Percentiles rank a stretch among this genome's conserved stretches.
Evolutionary conservation across 306 rosid genomes (phyloP).

Genomic region (Begonia peltatifolia): DNA sequence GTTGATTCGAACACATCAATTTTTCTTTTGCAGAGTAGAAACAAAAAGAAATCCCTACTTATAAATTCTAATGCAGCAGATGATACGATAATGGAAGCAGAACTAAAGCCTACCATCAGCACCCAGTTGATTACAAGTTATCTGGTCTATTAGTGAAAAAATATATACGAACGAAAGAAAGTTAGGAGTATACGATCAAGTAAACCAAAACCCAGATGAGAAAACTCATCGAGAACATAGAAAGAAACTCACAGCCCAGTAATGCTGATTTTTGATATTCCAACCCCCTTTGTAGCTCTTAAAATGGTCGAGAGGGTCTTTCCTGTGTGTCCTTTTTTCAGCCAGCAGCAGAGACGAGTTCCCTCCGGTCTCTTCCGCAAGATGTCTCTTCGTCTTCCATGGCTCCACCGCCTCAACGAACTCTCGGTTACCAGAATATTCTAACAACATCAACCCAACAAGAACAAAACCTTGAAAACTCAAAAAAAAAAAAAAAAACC

Average conservation of each 20-base stretch:
- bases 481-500: too few species aligned
- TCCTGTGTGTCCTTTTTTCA: conserved; percentile 30
- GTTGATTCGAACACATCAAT: too few species aligned
- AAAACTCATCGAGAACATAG: background rate
- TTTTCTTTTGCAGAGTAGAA: too few species aligned
- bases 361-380: conserved; percentile 12
- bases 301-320: conserved; percentile 31
- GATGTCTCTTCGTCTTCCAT: conserved; percentile 43
- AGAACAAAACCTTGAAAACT: background rate
- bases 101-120: too few species aligned
- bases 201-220: background rate
- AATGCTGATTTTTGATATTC: conserved; percentile 45
- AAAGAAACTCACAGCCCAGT: conserved; percentile 37
- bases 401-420: conserved; percentile 10
- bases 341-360: conserved; percentile 52
- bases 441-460: background rate
- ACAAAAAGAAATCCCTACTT: too few species aligned
- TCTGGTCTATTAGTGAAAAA: background rate
- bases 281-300: conserved; percentile 55
- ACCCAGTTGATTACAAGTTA: too few species aligned
- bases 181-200: background rate
- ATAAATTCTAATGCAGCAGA: too few species aligned
- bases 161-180: background rate
- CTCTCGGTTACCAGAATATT: conserved; percentile 10
- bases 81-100: too few species aligned